These are phyloP conservation scores for Pleurotus eryngii DNA, from an alignment of 768 basidiomycete genomes.

Conservation along the genomic window DNA sequence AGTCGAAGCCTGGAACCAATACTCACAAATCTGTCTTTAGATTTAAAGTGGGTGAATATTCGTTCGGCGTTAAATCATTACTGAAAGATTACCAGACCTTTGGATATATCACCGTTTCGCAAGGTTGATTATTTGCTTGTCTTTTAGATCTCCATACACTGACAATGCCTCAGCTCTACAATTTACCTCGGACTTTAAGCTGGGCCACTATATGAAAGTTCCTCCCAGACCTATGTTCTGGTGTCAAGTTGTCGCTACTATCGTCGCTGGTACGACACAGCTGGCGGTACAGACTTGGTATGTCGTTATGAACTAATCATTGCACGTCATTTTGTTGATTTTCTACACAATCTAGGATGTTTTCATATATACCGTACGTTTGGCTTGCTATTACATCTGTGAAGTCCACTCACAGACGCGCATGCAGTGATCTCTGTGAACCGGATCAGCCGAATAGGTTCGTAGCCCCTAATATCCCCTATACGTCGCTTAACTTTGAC, in stretches of 20 bases:
- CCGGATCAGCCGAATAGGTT: conserved; percentile 40
- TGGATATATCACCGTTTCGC: conserved; percentile 64
- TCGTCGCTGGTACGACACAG: conserved; percentile 64
- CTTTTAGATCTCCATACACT: background rate
- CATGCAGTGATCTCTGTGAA: conserved; percentile 44
- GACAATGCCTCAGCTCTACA: conserved; percentile 49
- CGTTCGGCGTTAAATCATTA: background rate
- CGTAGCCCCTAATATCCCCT: background rate
- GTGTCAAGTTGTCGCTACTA: conserved; percentile 61
- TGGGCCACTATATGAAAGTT: conserved; percentile 73
- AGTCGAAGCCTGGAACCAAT: background rate
- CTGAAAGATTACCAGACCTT: conserved; percentile 42
- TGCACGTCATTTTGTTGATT: no score
- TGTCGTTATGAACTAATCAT: conserved; percentile 9
- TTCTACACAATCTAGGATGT: conserved; percentile 44
- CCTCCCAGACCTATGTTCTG: conserved; percentile 67
- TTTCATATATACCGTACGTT: conserved; percentile 51
- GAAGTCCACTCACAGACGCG: background rate
- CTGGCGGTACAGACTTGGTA: conserved; percentile 65
- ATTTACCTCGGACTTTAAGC: conserved; percentile 72
- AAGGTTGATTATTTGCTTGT: conserved; percentile 24
- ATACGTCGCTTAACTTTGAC: background rate
- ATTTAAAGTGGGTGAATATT: conserved; percentile 8
- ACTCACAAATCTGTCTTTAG: background rate
- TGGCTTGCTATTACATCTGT: background rate